Percentiles rank a stretch among this genome's conserved stretches.
Conservation (phyloP, 1,284 basidiomycete genomes). For the Exobasidium rhododendri region DNA sequence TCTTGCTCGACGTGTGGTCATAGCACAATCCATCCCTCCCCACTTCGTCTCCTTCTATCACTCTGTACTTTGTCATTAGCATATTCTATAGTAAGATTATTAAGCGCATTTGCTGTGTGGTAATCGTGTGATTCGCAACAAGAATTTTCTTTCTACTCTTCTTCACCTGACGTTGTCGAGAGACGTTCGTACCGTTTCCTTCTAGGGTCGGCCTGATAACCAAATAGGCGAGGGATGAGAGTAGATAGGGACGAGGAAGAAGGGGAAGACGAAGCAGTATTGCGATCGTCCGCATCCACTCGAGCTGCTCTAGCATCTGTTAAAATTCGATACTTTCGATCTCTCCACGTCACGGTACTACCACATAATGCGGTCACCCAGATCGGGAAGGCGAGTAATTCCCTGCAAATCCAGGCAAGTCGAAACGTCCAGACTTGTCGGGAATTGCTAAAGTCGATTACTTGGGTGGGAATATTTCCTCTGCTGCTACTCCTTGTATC, state of each 20-base stretch:
- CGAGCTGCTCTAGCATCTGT: conserved; percentile 8
- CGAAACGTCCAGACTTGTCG: conserved; percentile 10
- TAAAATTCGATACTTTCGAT: conserved; percentile 2
- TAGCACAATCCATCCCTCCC: no score
- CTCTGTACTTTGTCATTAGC: no score
- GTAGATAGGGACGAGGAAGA: not conserved
- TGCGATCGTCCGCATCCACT: not conserved
- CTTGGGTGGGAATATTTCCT: not conserved
- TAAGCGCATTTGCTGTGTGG: no score
- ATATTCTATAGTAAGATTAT: no score
- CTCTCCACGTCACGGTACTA: conserved; percentile 10
- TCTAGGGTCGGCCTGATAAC: not conserved
- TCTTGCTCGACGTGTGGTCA: no score
- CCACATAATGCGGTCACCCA: conserved; percentile 51
- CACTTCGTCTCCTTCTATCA: not conserved
- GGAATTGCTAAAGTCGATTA: conserved; percentile 3
- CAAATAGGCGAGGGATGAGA: not conserved
- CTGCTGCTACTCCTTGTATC: no score
- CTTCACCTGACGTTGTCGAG: not conserved
- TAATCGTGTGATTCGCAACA: not conserved
- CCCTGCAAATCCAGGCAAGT: conserved; percentile 43
- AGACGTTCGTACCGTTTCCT: not conserved
- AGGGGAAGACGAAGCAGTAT: not conserved
- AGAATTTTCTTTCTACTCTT: not conserved
- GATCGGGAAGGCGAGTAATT: conserved; percentile 49